A percentile compares a stretch with the other conserved stretches of the same genome.
Conservation (phyloP, 1,284 basidiomycete species). For the Fomitiporia mediterranea region DNA sequence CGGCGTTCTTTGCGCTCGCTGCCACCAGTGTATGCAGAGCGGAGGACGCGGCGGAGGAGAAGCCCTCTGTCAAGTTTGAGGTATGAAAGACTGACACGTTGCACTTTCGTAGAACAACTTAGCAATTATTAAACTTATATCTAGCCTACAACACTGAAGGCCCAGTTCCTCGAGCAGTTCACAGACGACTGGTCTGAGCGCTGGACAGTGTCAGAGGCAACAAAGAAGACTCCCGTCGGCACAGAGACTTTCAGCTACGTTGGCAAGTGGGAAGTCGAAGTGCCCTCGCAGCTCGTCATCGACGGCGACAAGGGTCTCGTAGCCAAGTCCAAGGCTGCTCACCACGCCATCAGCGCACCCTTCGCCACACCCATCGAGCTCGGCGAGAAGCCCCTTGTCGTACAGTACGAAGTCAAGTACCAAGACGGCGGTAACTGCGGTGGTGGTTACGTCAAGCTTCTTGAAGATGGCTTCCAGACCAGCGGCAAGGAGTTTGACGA, state of each 20-base stretch:
- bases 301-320: constrained; percentile 87
- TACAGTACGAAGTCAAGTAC: constrained; percentile 99
- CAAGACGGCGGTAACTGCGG: constrained; percentile 99
- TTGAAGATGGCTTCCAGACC: constrained; percentile 88
- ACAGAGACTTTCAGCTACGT: constrained; percentile 95
- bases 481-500: constrained; percentile 93
- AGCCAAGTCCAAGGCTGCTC: constrained; percentile 88
- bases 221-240: constrained; percentile 93
- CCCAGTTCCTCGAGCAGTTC: constrained; percentile 98
- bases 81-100: constrained; percentile 35
- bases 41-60: constrained; percentile 42
- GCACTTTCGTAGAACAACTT: background rate
- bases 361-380: constrained; percentile 80
- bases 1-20: constrained; percentile 60
- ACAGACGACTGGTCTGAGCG: constrained; percentile 84
- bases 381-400: constrained; percentile 84
- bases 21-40: constrained; percentile 44
- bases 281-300: constrained; percentile 69
- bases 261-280: constrained; percentile 96
- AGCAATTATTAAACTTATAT: background rate
- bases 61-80: constrained; percentile 64
- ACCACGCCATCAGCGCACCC: constrained; percentile 96
- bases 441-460: constrained; percentile 97
- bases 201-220: constrained; percentile 96
- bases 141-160: constrained; percentile 79